Conservation (phyloP, 2,329 filamentous ascomycete species). For the Aspergillus versicolor region DNA sequence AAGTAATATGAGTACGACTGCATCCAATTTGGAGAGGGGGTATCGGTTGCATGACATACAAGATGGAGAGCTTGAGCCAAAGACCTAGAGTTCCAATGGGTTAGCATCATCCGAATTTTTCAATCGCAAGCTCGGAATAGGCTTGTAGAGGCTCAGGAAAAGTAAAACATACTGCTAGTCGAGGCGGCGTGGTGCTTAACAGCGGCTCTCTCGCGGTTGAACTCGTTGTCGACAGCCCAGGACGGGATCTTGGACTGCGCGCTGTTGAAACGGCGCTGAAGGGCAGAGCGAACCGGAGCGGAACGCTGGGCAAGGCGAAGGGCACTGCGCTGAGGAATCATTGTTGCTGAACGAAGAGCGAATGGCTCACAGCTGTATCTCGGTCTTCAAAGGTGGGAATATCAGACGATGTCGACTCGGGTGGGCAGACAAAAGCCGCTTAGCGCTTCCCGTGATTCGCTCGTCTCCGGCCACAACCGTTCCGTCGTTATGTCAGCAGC, state of each 20-base stretch:
- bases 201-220: conserved; percentile 86
- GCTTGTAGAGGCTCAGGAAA: conserved; percentile 9
- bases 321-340: conserved; percentile 65
- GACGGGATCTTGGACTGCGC: conserved; percentile 60
- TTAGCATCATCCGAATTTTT: conserved; percentile 20
- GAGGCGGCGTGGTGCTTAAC: conserved; percentile 86
- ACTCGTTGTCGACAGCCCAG: conserved; percentile 77
- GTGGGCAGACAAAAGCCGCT: conserved; percentile 24
- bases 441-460: conserved; percentile 33
- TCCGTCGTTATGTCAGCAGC: conserved; percentile 19
- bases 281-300: conserved; percentile 53
- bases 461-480: conserved; percentile 14
- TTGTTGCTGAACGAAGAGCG: conserved; percentile 39
- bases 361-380: conserved; percentile 16
- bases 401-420: conserved; percentile 25
- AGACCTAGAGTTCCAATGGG: conserved; percentile 61
- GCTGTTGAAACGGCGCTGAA: conserved; percentile 72
- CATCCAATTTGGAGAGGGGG: background rate
- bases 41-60: conserved; percentile 61
- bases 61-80: conserved; percentile 95
- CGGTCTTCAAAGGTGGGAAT: conserved; percentile 21
- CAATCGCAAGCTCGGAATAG: background rate
- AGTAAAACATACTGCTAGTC: conserved; percentile 69
- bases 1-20: conserved; percentile 19
- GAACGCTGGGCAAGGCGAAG: conserved; percentile 60